Evolutionary conservation across 106 monocot species (phyloP), one percentile per base, ranked within the genome.

Genomic region (Xerophyta viscosa): DNA sequence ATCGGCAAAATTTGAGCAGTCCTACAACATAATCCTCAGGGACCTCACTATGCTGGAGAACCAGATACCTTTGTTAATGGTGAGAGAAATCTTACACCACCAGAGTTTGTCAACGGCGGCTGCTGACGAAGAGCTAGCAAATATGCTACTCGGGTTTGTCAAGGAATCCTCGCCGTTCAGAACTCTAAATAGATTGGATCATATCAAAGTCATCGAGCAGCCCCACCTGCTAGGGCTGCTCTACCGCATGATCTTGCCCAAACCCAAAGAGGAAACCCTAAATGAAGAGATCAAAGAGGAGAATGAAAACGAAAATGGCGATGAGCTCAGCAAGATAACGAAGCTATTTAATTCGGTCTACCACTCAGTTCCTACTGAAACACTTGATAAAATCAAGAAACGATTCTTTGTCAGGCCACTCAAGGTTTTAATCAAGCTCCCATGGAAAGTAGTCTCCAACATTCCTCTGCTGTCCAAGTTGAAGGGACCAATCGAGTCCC

Each of bases 21-120:
- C 67, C 0, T 69, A 77, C 22, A 59, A 72, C 36, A 47, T 60
- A 23, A 57, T 89, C 22, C 49, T 77, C 6, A 58, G 70, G n/a
- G 84, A 89, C 57, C 13, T 74, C 7, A 15, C 84, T 21, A 84
- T 84, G 89, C 52, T 84, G 0, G 89, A 84, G 68, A 89, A 89
- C 31, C 89, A 89, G 48, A 61, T 89, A 23, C 89, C 89, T 6
- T 67, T 89, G 8, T 89, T 89, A 36, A 29, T 83, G 20, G 26
- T 77, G 2, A 31, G 30, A 24, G 67, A 71, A 54, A 56, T 67
- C 29, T 14, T 77, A 15, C 65, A 54, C 24, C 0, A 54, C 13
- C 59, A 58, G 20, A 39, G 13, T 12, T 24, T 49, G 15, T 52
- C 68, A 17, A n/a, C n/a, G n/a, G n/a, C n/a, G n/a, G 41, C 27